Percentiles rank a stretch among this genome's conserved stretches.
phyloP scores from a whole-genome alignment of 495 filamentous ascomycete genomes.

The Penicillium arizonense region DNA sequence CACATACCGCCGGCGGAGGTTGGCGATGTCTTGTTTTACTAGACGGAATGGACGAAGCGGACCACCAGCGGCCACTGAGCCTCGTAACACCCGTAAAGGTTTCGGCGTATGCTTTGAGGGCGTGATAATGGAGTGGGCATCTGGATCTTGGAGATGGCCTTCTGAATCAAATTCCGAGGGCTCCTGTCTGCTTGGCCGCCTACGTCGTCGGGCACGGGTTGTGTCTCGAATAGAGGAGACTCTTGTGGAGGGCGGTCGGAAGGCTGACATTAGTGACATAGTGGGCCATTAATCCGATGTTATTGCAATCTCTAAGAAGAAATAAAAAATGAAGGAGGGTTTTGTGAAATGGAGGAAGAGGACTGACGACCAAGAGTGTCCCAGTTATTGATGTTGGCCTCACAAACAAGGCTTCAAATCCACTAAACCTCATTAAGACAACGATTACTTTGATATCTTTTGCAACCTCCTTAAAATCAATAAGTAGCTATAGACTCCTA shows the following conservation, averaged over 20 bases:
- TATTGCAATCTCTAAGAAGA: not conserved
- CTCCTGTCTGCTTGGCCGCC: constrained; percentile 11
- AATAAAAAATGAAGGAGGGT: not conserved
- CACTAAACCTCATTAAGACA: too few relatives aligned
- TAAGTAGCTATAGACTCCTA: too few relatives aligned
- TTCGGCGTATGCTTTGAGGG: constrained; percentile 43
- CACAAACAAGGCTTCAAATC: too few relatives aligned
- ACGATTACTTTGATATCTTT: too few relatives aligned
- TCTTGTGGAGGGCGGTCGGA: constrained; percentile 36
- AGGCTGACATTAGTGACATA: constrained; percentile 39
- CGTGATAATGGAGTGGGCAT: constrained; percentile 41
- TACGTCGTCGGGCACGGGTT: constrained; percentile 20
- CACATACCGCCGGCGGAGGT: constrained; percentile 53
- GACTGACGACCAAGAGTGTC: too few relatives aligned
- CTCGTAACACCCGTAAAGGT: constrained; percentile 30
- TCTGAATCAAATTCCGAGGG: constrained; percentile 10
- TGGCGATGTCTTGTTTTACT: constrained; percentile 57
- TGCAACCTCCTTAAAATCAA: too few relatives aligned
- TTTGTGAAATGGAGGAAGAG: too few relatives aligned
- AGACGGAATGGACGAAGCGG: constrained; percentile 60
- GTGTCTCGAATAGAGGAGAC: constrained; percentile 21
- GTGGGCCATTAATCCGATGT: not conserved
- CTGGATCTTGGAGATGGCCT: constrained; percentile 18
- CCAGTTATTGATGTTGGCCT: too few relatives aligned
- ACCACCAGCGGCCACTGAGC: constrained; percentile 37